These are phyloP conservation scores for Cladosporium sp. DNA, from an alignment of 2,329 filamentous ascomycete species.

Conservation along the genomic window DNA sequence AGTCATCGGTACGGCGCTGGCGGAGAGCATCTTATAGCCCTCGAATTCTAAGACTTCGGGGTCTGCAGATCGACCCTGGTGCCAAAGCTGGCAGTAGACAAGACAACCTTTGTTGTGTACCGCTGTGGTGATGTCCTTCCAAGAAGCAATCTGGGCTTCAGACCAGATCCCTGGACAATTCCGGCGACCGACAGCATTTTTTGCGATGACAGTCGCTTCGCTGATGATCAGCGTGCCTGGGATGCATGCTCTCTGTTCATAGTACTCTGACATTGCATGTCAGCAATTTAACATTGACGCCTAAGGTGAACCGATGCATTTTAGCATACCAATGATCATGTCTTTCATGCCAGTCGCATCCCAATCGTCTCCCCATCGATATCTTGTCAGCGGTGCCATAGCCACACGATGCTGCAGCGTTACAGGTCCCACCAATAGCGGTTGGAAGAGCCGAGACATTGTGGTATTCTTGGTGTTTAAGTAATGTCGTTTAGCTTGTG, in stretches of 20 bases:
- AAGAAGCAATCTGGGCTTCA: slow-evolving; percentile 47
- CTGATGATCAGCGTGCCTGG: slow-evolving; percentile 37
- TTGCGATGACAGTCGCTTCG: slow-evolving; percentile 39
- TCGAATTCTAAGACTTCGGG: slow-evolving; percentile 32
- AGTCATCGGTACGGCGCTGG: slow-evolving; percentile 34
- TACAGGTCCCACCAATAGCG: slow-evolving; percentile 44
- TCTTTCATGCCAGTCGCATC: background rate
- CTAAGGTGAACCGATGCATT: slow-evolving; percentile 33
- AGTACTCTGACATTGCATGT: slow-evolving; percentile 34
- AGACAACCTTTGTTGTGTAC: slow-evolving; percentile 54
- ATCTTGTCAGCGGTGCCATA: slow-evolving; percentile 59
- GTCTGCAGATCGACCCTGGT: slow-evolving; percentile 50
- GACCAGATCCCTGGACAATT: slow-evolving; percentile 35
- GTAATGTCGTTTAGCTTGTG: background rate
- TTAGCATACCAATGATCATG: slow-evolving; percentile 20
- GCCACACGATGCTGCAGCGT: slow-evolving; percentile 50
- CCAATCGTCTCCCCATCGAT: slow-evolving; percentile 46
- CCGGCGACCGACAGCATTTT: slow-evolving; percentile 31
- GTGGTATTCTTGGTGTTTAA: background rate
- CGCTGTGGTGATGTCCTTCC: slow-evolving; percentile 53
- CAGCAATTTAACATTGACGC: slow-evolving; percentile 31
- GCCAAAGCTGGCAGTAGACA: slow-evolving; percentile 50
- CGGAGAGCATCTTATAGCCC: slow-evolving; percentile 31
- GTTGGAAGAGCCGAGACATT: slow-evolving; percentile 38
- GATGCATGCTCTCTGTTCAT: slow-evolving; percentile 33